Evolutionary conservation across 139 green algal genomes (phyloP).

Genomic region (Chloropicon primus): DNA sequence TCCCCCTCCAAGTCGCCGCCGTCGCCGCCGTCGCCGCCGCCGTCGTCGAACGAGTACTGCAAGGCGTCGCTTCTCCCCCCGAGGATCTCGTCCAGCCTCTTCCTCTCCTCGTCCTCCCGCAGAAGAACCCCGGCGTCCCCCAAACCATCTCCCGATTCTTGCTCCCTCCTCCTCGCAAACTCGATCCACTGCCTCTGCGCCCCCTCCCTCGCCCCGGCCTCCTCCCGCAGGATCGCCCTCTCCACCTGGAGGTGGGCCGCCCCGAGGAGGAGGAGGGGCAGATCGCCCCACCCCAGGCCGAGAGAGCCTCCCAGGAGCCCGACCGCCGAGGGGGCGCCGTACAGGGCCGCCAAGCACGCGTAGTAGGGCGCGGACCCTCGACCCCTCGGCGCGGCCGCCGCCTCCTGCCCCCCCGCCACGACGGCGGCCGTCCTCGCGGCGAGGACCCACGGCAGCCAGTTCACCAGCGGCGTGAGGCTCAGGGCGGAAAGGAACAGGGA

Average conservation of each 20-base stretch:
- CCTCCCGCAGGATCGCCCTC: not conserved
- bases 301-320: not conserved
- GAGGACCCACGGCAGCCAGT: not conserved
- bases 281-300: not conserved
- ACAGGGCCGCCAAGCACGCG: not conserved
- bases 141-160: no score
- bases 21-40: no score
- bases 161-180: not conserved
- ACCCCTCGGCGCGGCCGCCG: not conserved
- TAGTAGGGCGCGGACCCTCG: not conserved
- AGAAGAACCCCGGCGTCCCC: no score
- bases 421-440: no score
- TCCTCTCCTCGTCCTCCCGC: no score
- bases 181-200: not conserved
- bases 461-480: not conserved
- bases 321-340: not conserved
- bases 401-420: no score
- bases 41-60: no score
- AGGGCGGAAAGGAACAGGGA: not conserved
- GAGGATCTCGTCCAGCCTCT: no score
- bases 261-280: not conserved
- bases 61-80: no score
- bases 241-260: not conserved
- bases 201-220: not conserved
- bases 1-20: no score